A percentile compares a stretch with the other conserved stretches of the same genome.
phyloP scores from a whole-genome alignment of 2,329 filamentous ascomycete genomes.

The Colletotrichum sojae region DNA sequence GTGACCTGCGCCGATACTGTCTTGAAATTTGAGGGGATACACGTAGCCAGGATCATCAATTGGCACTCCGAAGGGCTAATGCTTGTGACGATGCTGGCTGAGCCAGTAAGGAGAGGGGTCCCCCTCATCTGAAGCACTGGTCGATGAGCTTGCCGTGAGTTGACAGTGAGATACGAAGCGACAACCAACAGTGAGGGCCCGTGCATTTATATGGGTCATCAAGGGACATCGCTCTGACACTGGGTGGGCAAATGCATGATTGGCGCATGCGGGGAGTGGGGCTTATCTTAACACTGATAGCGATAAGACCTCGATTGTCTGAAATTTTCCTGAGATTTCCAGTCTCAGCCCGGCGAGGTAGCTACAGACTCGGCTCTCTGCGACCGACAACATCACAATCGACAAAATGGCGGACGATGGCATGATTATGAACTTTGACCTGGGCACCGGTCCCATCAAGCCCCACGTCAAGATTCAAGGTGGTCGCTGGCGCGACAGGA shows the following conservation, averaged over 20 bases:
- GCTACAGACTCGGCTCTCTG: conserved; percentile 1
- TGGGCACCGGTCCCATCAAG: conserved; percentile 77
- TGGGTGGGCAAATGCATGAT: not conserved
- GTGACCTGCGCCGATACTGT: too few species aligned
- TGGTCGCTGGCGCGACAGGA: conserved; percentile 92
- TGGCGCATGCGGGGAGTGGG: conserved; percentile 1
- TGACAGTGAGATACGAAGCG: too few species aligned
- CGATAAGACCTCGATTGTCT: conserved; percentile 32
- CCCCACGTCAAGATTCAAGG: conserved; percentile 81
- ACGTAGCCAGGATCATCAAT: too few species aligned
- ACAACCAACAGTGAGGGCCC: not conserved
- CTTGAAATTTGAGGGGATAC: too few species aligned
- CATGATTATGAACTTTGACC: conserved; percentile 92
- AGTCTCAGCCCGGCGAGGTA: not conserved
- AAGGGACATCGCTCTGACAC: not conserved
- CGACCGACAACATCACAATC: conserved; percentile 24
- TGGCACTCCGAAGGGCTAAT: too few species aligned
- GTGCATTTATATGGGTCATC: too few species aligned
- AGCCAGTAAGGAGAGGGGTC: too few species aligned
- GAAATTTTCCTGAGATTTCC: conserved; percentile 31
- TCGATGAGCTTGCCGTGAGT: too few species aligned
- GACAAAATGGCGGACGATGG: conserved; percentile 89
- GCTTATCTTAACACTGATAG: conserved; percentile 36
- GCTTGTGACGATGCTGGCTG: too few species aligned
- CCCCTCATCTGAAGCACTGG: too few species aligned